These are phyloP conservation scores for Hirschfeldia incana DNA, from an alignment of 345 rosid genomes.

Conservation along the genomic window DNA sequence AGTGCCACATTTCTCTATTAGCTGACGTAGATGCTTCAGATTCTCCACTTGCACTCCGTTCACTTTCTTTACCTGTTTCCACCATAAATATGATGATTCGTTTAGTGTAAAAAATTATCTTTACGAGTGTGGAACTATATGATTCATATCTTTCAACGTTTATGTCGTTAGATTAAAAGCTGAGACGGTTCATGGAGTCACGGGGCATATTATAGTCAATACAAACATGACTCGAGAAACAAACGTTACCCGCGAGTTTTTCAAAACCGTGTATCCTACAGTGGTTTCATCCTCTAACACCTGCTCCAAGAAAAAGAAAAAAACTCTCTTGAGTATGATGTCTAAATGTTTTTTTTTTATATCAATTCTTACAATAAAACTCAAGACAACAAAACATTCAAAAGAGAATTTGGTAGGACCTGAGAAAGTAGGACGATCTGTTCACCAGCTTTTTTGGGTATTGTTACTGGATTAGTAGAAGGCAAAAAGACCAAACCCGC, in stretches of 20 bases:
- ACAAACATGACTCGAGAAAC: not conserved
- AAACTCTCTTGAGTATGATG: too few species aligned
- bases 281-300: conserved; percentile 76
- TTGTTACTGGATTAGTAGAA: not conserved
- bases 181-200: not conserved
- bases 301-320: not conserved
- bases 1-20: conserved; percentile 48
- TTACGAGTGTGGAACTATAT: not conserved
- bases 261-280: conserved; percentile 63
- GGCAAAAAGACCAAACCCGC: conserved; percentile 11
- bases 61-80: conserved; percentile 67
- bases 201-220: not conserved
- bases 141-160: not conserved
- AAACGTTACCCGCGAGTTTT: conserved; percentile 55
- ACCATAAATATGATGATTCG: conserved; percentile 1
- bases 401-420: too few species aligned
- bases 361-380: too few species aligned
- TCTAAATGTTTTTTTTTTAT: too few species aligned
- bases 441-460: not conserved
- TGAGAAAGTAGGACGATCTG: not conserved
- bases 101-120: too few species aligned
- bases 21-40: conserved; percentile 59
- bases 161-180: not conserved
- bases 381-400: too few species aligned
- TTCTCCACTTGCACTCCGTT: conserved; percentile 60